Evolutionary conservation across 208 protist genomes (phyloP).

Genomic region (Angomonas deanei): DNA sequence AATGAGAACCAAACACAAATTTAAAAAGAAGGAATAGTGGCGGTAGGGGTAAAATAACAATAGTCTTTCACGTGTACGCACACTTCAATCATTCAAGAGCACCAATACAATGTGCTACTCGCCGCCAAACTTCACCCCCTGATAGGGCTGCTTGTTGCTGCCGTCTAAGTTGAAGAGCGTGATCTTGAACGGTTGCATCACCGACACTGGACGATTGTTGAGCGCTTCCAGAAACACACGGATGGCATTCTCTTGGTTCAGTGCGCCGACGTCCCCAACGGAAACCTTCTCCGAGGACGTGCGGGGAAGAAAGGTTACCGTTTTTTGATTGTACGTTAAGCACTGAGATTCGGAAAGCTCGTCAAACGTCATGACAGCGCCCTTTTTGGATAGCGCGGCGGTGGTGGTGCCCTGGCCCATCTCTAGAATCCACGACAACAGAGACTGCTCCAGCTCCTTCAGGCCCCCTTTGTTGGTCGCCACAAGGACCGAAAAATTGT

Average conservation of each 20-base stretch:
- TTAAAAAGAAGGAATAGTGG: background rate
- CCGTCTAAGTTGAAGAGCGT: slow-evolving; percentile 88
- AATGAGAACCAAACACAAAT: background rate
- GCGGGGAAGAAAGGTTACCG: slow-evolving; percentile 25
- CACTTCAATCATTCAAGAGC: no score
- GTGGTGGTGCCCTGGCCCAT: slow-evolving; percentile 72
- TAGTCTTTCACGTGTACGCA: no score
- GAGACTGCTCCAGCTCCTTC: slow-evolving; percentile 53
- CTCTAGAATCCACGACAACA: slow-evolving; percentile 74
- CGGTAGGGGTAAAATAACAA: background rate
- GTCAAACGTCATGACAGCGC: slow-evolving; percentile 87
- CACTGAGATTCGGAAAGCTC: slow-evolving; percentile 52
- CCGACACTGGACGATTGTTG: slow-evolving; percentile 40
- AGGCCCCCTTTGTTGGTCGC: slow-evolving; percentile 59
- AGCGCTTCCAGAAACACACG: slow-evolving; percentile 62
- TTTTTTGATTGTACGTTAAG: slow-evolving; percentile 39
- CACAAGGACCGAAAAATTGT: slow-evolving; percentile 63
- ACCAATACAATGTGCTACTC: slow-evolving; percentile 14
- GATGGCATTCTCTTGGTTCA: slow-evolving; percentile 74
- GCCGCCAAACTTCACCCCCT: slow-evolving; percentile 87
- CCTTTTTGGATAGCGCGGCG: slow-evolving; percentile 65
- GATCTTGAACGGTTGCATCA: slow-evolving; percentile 68
- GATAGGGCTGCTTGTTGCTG: slow-evolving; percentile 58
- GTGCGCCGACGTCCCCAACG: slow-evolving; percentile 49
- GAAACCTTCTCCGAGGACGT: slow-evolving; percentile 33